Evolutionary conservation across 306 rosid genomes (phyloP), one percentile per base, ranked within the genome.

Genomic region (Acacia confusa): DNA sequence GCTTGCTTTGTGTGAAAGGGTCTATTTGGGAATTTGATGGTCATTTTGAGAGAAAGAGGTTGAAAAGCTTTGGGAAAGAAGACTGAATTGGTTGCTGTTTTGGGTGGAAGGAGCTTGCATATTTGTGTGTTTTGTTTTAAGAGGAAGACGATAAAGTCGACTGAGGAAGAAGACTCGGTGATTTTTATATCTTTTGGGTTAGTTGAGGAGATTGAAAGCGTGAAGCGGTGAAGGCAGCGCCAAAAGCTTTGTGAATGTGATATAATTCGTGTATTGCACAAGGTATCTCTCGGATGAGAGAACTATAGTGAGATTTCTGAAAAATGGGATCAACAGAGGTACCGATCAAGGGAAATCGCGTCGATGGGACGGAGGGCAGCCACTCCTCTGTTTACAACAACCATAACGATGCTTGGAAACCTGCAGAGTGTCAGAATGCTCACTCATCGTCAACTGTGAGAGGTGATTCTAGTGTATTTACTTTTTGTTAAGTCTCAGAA

Each of bases 311-410:
- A 24, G 34, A 25, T 25, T 60, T 60, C 17, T 60, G 36, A 55
- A 60, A 60, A 60, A 60, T 60, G 66, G 66, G 66, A 25, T 79
- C 93, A 70, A 81, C 93, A 76, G 98, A 94, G 84, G 90, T 87
- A 55, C 85, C 91, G 34, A 81, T 85, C 74, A 91, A 88, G 78
- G 88, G 86, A 28, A 90, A 86, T 86, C 81, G 75, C 34, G 85
- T 86, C 11, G 87, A 86, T 86, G 89, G 84, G 65, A 85, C 44
- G n/a, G 91, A 82, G 43, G 92, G 86, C 77, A 74, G 52, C 83
- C 79, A 74, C 79, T 55, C 84, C 1, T 79, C 85, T 25, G 81
- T 68, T 1, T 84, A 78, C 53, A 85, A 75, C 55, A 84, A 83
- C 63, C 85, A 84, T 67, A 84, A 50, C 45, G 85, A 83, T 8